These are phyloP conservation scores for Globisporangium megalacanthum DNA, from an alignment of 352 stramenopile species.

Conservation along the genomic window DNA sequence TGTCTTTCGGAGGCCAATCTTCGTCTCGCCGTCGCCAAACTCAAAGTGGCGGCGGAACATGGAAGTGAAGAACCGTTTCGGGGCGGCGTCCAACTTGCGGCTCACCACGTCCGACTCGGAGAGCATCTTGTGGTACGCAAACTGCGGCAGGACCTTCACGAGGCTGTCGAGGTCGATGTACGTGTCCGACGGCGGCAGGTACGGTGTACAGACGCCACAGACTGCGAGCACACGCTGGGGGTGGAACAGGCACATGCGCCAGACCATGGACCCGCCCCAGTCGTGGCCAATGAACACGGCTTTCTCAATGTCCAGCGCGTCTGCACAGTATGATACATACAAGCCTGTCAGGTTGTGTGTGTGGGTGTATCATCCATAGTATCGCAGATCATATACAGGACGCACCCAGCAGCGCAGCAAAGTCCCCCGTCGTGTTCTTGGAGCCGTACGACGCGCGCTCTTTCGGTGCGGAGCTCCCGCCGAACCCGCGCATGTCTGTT, in stretches of 20 bases:
- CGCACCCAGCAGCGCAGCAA: constrained; percentile 17
- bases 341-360: no score
- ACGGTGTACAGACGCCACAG: constrained; percentile 63
- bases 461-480: constrained; percentile 41
- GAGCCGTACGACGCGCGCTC: constrained; percentile 41
- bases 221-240: constrained; percentile 50
- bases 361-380: no score
- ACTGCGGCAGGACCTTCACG: constrained; percentile 42
- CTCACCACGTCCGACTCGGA: constrained; percentile 32
- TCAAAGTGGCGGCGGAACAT: constrained; percentile 46
- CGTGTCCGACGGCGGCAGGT: constrained; percentile 33
- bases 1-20: constrained; percentile 8
- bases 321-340: constrained; percentile 22
- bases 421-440: constrained; percentile 54
- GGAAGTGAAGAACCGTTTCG: constrained; percentile 42
- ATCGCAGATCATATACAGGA: no score
- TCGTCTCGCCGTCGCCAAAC: constrained; percentile 13
- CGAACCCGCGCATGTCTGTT: constrained; percentile 56
- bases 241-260: constrained; percentile 67
- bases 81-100: constrained; percentile 29
- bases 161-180: constrained; percentile 38
- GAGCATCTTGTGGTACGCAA: constrained; percentile 64
- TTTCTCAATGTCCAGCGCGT: constrained; percentile 57
- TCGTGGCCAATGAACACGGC: constrained; percentile 72
- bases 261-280: constrained; percentile 62